Evolutionary conservation across 805 yeast species (phyloP).

Genomic region (Pichia cephalocereana): DNA sequence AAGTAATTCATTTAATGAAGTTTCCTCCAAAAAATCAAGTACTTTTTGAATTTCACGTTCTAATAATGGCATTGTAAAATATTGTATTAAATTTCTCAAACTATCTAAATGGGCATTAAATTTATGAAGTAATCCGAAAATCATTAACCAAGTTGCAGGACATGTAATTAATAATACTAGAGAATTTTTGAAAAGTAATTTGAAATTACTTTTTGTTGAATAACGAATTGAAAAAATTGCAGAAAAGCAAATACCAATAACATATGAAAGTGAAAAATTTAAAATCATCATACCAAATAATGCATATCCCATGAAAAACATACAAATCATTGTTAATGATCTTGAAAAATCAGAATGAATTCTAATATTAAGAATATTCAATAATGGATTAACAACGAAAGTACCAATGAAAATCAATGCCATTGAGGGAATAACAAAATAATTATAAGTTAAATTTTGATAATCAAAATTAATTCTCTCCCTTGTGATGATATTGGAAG

Average conservation of each 20-base stretch:
- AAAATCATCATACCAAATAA: conserved; percentile 68
- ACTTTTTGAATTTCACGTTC: conserved; percentile 12
- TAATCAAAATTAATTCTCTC: neutral
- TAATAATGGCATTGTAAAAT: conserved; percentile 15
- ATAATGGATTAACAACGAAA: neutral
- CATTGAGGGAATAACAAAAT: conserved; percentile 13
- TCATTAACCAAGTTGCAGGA: conserved; percentile 22
- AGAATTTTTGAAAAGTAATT: conserved; percentile 11
- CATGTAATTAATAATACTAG: conserved; percentile 22
- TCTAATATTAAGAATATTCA: neutral
- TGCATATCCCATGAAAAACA: conserved; percentile 56
- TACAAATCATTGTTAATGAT: conserved; percentile 20
- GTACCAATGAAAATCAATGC: conserved; percentile 5
- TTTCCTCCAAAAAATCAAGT: conserved; percentile 11
- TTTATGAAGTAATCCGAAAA: conserved; percentile 19
- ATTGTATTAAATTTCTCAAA: conserved; percentile 24
- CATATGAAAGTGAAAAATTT: conserved; percentile 74
- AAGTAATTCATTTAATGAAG: conserved; percentile 8
- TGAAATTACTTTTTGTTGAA: conserved; percentile 10
- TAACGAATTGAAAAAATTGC: conserved; percentile 62
- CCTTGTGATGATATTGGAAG: conserved; percentile 1
- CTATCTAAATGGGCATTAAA: conserved; percentile 21
- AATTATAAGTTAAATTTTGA: conserved; percentile 4
- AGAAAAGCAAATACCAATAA: conserved; percentile 59
- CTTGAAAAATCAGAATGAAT: conserved; percentile 17